A percentile compares a stretch with the other conserved stretches of the same genome.
These are phyloP conservation scores for Pilatotrama ljubarskyi DNA, from an alignment of 768 basidiomycete genomes.

Conservation along the genomic window DNA sequence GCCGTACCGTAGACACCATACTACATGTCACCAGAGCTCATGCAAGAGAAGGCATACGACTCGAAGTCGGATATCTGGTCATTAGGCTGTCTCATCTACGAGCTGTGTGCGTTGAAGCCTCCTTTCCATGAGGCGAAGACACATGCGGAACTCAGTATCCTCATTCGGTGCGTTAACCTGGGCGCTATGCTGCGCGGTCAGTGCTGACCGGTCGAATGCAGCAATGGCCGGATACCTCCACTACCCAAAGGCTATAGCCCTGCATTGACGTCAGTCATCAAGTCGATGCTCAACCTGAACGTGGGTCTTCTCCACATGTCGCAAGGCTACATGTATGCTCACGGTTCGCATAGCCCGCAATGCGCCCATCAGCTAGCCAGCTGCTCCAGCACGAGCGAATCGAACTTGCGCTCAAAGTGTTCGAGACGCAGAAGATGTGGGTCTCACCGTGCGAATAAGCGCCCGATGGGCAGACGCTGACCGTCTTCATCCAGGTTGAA, in stretches of 20 bases:
- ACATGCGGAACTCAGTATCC: slow-evolving; percentile 78
- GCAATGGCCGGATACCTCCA: slow-evolving; percentile 89
- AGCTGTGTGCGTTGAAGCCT: slow-evolving; percentile 90
- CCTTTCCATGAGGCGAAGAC: slow-evolving; percentile 95
- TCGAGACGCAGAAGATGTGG: slow-evolving; percentile 79
- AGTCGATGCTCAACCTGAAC: slow-evolving; percentile 84
- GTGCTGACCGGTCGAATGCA: slow-evolving; percentile 26
- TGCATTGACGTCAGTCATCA: slow-evolving; percentile 70
- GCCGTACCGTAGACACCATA: slow-evolving; percentile 81
- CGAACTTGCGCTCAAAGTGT: slow-evolving; percentile 66
- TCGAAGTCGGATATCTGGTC: slow-evolving; percentile 99
- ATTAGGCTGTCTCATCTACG: slow-evolving; percentile 93
- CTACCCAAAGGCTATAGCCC: slow-evolving; percentile 83
- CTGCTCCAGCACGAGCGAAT: slow-evolving; percentile 80
- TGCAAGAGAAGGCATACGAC: slow-evolving; percentile 97
- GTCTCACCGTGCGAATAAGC: slow-evolving; percentile 22
- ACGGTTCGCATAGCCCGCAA: slow-evolving; percentile 61
- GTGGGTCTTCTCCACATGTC: slow-evolving; percentile 40
- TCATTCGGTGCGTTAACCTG: slow-evolving; percentile 60
- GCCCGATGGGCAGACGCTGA: not conserved
- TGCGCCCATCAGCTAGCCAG: slow-evolving; percentile 81
- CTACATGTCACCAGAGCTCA: slow-evolving; percentile 98
- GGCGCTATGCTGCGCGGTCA: not conserved
- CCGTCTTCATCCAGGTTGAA: slow-evolving; percentile 46
- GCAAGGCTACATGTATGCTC: slow-evolving; percentile 29